These are phyloP conservation scores for Maudiozyma pseudohumilis DNA, from an alignment of 805 yeast genomes.

Conservation along the genomic window DNA sequence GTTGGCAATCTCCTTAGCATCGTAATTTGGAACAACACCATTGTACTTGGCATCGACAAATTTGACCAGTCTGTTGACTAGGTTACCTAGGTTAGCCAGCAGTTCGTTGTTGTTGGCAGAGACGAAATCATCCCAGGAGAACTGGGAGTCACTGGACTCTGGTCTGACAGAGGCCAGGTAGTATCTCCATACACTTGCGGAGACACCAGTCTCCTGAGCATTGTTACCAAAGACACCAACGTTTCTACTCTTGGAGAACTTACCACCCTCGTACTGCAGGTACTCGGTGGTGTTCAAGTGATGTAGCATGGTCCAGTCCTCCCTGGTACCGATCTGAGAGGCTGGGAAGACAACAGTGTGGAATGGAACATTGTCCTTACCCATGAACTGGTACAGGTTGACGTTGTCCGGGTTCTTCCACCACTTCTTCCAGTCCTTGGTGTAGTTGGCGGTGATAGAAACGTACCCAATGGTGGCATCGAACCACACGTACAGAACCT, in stretches of 20 bases:
- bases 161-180: conserved; percentile 88
- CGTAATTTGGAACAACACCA: conserved; percentile 71
- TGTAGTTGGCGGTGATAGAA: conserved; percentile 89
- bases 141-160: conserved; percentile 88
- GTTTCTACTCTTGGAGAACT: conserved; percentile 91
- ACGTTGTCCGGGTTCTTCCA: conserved; percentile 88
- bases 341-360: conserved; percentile 97
- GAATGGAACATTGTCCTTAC: conserved; percentile 97
- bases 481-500: conserved; percentile 95
- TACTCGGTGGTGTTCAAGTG: conserved; percentile 92
- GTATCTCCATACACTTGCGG: conserved; percentile 95
- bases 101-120: conserved; percentile 86
- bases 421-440: conserved; percentile 77
- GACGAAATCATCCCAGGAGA: conserved; percentile 93
- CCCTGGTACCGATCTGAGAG: conserved; percentile 75
- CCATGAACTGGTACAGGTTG: conserved; percentile 90
- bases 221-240: conserved; percentile 96
- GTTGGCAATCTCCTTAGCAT: conserved; percentile 37
- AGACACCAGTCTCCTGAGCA: conserved; percentile 83
- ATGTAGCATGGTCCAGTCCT: conserved; percentile 81
- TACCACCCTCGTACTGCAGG: conserved; percentile 93
- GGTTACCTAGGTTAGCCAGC: conserved; percentile 91
- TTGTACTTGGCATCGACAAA: conserved; percentile 83
- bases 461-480: conserved; percentile 96
- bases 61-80: conserved; percentile 85